These are phyloP conservation scores for Nemania diffusa DNA, from an alignment of 2,329 filamentous ascomycete species.

Conservation along the genomic window DNA sequence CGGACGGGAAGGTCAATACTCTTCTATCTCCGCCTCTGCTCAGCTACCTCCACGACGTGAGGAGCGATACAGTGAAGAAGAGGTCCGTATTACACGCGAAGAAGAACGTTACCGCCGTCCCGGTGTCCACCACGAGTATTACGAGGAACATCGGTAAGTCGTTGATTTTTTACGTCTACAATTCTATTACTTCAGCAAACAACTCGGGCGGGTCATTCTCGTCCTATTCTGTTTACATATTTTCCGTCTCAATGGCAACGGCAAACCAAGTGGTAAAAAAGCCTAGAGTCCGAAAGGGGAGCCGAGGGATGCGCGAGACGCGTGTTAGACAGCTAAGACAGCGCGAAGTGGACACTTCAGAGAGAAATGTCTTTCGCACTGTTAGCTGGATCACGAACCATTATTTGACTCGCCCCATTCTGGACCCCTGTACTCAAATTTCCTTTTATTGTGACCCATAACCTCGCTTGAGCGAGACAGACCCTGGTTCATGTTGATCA, in stretches of 20 bases:
- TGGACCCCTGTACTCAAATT: slow-evolving; percentile 31
- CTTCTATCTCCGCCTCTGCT: slow-evolving; percentile 73
- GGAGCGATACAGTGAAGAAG: slow-evolving; percentile 79
- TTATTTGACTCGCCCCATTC: slow-evolving; percentile 23
- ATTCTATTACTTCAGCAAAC: background rate
- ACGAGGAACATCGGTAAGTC: slow-evolving; percentile 64
- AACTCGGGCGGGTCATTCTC: no score
- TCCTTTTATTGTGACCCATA: slow-evolving; percentile 34
- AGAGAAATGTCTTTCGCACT: slow-evolving; percentile 31
- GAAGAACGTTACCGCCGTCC: slow-evolving; percentile 80
- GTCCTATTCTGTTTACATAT: no score
- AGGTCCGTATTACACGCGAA: slow-evolving; percentile 82
- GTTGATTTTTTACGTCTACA: background rate
- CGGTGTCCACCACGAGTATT: slow-evolving; percentile 67
- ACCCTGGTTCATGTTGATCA: slow-evolving; percentile 35
- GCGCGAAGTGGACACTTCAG: background rate
- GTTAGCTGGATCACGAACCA: slow-evolving; percentile 24
- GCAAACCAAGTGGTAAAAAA: background rate
- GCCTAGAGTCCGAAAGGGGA: background rate
- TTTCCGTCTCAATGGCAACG: background rate
- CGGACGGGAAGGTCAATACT: slow-evolving; percentile 98
- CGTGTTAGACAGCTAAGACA: slow-evolving; percentile 6
- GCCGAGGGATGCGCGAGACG: background rate
- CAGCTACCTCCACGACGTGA: slow-evolving; percentile 72
- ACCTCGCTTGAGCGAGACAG: slow-evolving; percentile 31